phyloP scores from a whole-genome alignment of 495 filamentous ascomycete genomes.

The Parachaetomium inaequale region DNA sequence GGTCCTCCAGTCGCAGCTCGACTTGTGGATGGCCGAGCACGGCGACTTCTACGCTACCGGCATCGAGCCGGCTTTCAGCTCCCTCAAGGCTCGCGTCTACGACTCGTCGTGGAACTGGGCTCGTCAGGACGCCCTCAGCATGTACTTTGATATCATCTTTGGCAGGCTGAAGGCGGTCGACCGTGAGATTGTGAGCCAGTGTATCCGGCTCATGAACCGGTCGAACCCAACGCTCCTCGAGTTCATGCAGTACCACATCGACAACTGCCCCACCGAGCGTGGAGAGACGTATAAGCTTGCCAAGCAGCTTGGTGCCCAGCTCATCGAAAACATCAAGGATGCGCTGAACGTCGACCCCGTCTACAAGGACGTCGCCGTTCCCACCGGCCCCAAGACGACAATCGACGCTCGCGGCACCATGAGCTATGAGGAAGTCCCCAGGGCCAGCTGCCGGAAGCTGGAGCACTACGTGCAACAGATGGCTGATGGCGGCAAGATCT shows the following conservation, averaged over 20 bases:
- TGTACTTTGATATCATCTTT: slow-evolving; percentile 99
- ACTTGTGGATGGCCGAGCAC: slow-evolving; percentile 92
- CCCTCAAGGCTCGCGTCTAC: slow-evolving; percentile 91
- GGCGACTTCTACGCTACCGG: slow-evolving; percentile 93
- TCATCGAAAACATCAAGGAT: slow-evolving; percentile 97
- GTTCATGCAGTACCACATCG: slow-evolving; percentile 99
- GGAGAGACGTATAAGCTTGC: slow-evolving; percentile 97
- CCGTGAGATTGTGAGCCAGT: slow-evolving; percentile 95
- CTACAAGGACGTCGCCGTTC: slow-evolving; percentile 92
- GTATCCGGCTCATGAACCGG: slow-evolving; percentile 98
- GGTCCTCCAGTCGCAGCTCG: slow-evolving; percentile 84
- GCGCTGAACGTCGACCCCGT: slow-evolving; percentile 76
- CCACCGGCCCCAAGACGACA: slow-evolving; percentile 85
- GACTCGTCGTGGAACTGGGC: slow-evolving; percentile 99
- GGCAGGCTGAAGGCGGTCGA: slow-evolving; percentile 89
- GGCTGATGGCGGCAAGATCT: slow-evolving; percentile 97
- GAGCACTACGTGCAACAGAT: slow-evolving; percentile 99
- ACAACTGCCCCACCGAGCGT: slow-evolving; percentile 93
- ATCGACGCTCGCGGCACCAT: slow-evolving; percentile 88
- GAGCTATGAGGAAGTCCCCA: slow-evolving; percentile 82
- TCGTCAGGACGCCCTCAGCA: slow-evolving; percentile 91
- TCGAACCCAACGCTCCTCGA: slow-evolving; percentile 93
- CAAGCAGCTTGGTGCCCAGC: slow-evolving; percentile 88
- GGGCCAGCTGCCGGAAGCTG: slow-evolving; percentile 87
- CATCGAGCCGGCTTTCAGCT: slow-evolving; percentile 90